Conservation (phyloP, 148 eudicot genomes). For the Drosera capensis region DNA sequence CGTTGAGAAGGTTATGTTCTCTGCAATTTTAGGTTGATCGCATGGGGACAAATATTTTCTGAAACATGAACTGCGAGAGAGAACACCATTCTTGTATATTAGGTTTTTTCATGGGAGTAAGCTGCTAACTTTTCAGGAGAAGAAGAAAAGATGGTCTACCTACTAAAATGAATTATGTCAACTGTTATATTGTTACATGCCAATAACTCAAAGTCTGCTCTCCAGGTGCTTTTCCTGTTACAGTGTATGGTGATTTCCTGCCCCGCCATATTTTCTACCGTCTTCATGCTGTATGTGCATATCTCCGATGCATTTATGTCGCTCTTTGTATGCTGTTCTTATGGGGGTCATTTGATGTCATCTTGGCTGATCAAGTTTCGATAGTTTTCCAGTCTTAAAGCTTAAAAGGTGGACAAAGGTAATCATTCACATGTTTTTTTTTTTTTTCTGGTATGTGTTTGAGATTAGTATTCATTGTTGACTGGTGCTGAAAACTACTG, state of each 20-base stretch:
- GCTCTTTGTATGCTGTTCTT: constrained; percentile 60
- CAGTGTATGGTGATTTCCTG: constrained; percentile 78
- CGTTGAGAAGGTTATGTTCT: no score
- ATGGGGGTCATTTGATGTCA: constrained; percentile 78
- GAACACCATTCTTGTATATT: no score
- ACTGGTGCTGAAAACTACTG: constrained; percentile 4
- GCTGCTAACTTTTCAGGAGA: no score
- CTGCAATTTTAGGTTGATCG: no score
- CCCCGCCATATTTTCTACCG: constrained; percentile 79
- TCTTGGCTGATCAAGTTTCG: constrained; percentile 89
- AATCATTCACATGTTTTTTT: neutral
- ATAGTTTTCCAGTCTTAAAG: constrained; percentile 68
- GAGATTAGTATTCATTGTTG: constrained; percentile 1
- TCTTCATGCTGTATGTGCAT: constrained; percentile 93
- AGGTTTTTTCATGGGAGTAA: no score
- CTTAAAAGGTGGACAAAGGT: constrained; percentile 64
- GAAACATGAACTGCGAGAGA: no score
- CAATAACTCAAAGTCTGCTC: no score
- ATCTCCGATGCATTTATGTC: constrained; percentile 75
- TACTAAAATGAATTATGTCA: no score
- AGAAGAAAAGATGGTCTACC: no score
- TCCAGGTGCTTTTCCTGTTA: constrained; percentile 70
- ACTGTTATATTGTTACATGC: no score
- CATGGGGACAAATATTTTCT: no score
- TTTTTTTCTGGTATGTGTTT: neutral